phyloP scores from a whole-genome alignment of 352 stramenopile genomes.

The Vaucheria bursata region DNA sequence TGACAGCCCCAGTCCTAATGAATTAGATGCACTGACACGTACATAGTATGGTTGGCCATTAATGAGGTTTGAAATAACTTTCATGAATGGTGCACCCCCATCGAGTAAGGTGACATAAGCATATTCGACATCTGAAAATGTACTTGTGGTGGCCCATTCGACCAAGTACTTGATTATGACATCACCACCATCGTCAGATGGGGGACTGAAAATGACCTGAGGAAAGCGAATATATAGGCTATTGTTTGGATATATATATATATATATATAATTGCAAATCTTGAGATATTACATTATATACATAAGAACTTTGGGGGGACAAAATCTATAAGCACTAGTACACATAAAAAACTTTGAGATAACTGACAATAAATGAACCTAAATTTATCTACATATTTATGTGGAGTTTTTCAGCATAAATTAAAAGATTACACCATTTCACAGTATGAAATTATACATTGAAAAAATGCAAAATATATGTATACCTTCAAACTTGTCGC shows the following conservation, averaged over 20 bases:
- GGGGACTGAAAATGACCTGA: constrained; percentile 72
- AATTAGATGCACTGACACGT: constrained; percentile 58
- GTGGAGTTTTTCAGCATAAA: no score
- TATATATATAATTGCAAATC: no score
- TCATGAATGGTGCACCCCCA: constrained; percentile 53
- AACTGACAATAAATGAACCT: no score
- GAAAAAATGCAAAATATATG: neutral
- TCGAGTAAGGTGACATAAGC: constrained; percentile 55
- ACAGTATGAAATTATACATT: neutral
- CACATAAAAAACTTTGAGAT: no score
- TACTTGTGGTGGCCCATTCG: constrained; percentile 54
- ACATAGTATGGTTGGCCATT: constrained; percentile 61
- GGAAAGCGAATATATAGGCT: no score
- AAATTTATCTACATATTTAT: no score
- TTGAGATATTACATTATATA: no score
- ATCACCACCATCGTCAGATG: constrained; percentile 66
- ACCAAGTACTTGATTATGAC: constrained; percentile 49
- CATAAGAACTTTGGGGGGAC: no score
- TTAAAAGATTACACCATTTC: no score
- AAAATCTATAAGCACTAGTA: no score
- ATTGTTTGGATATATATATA: constrained; percentile 47
- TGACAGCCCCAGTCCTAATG: constrained; percentile 62
- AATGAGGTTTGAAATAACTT: constrained; percentile 53
- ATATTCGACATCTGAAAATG: constrained; percentile 50
- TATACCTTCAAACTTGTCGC: constrained; percentile 48